phyloP scores from a whole-genome alignment of 192 early-diverging fungal species.

The Rhizoclosmatium globosum region DNA sequence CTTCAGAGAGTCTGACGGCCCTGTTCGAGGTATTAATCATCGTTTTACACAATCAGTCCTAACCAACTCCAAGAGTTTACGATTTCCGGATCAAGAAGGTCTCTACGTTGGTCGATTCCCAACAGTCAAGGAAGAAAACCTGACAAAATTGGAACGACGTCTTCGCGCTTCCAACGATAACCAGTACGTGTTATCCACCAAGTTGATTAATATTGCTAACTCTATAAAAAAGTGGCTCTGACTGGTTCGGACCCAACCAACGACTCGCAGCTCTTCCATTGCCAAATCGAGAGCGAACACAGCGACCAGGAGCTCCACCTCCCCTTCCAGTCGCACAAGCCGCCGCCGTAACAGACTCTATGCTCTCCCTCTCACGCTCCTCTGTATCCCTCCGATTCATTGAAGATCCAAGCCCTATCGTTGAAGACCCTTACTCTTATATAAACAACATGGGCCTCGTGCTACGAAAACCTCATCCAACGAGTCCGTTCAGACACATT shows the following conservation, averaged over 20 bases:
- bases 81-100: constrained; percentile 40
- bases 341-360: background rate
- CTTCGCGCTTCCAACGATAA: constrained; percentile 24
- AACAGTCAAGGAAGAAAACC: constrained; percentile 24
- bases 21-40: constrained; percentile 24
- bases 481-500: constrained; percentile 18
- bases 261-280: constrained; percentile 21
- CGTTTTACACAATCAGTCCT: too few species aligned
- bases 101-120: constrained; percentile 39
- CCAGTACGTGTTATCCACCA: constrained; percentile 21
- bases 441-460: constrained; percentile 24
- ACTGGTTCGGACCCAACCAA: constrained; percentile 42
- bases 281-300: constrained; percentile 29
- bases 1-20: constrained; percentile 17
- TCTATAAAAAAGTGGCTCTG: constrained; percentile 22
- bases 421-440: background rate
- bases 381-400: constrained; percentile 9
- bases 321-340: constrained; percentile 32
- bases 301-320: constrained; percentile 36
- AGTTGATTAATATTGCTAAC: background rate
- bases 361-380: constrained; percentile 6
- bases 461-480: constrained; percentile 10
- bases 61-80: constrained; percentile 4
- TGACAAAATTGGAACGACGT: constrained; percentile 38
- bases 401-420: background rate